Conservation (phyloP, 164 flowering plant genomes). For the Pachysandra terminalis region DNA sequence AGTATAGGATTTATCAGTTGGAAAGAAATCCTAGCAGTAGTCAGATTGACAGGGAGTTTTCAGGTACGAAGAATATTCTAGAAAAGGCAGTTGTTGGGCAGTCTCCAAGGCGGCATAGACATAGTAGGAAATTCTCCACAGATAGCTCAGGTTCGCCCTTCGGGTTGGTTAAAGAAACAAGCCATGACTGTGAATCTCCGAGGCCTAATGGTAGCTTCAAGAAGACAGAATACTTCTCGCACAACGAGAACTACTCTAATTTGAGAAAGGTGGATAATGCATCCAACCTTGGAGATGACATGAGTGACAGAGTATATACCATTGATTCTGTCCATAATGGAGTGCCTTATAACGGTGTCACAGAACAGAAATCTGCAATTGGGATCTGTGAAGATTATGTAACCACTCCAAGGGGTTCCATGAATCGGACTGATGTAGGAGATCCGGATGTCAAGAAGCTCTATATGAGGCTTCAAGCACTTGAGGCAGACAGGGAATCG, state of each 20-base stretch:
- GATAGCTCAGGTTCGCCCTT: conserved; percentile 49
- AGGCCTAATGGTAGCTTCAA: conserved; percentile 37
- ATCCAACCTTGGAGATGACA: conserved; percentile 75
- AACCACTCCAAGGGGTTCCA: conserved; percentile 44
- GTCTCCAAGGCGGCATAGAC: conserved; percentile 51
- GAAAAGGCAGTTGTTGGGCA: conserved; percentile 67
- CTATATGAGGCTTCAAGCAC: conserved; percentile 85
- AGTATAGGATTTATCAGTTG: conserved; percentile 35
- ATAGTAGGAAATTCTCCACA: conserved; percentile 48
- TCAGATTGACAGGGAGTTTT: conserved; percentile 44
- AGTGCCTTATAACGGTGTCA: conserved; percentile 31
- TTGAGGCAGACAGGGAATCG: conserved; percentile 96
- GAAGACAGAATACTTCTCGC: conserved; percentile 36
- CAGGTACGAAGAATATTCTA: conserved; percentile 39
- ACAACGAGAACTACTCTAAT: conserved; percentile 39
- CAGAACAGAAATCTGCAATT: conserved; percentile 35
- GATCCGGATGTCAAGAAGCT: conserved; percentile 85
- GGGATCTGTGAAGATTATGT: conserved; percentile 44
- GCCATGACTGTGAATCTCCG: conserved; percentile 48
- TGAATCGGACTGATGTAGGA: conserved; percentile 35
- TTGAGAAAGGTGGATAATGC: conserved; percentile 38
- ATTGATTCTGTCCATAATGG: conserved; percentile 75
- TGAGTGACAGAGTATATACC: conserved; percentile 76
- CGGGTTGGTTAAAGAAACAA: conserved; percentile 37
- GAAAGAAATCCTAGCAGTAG: conserved; percentile 42